phyloP scores from a whole-genome alignment of 2,329 filamentous ascomycete genomes.

The Colletotrichum sp. region DNA sequence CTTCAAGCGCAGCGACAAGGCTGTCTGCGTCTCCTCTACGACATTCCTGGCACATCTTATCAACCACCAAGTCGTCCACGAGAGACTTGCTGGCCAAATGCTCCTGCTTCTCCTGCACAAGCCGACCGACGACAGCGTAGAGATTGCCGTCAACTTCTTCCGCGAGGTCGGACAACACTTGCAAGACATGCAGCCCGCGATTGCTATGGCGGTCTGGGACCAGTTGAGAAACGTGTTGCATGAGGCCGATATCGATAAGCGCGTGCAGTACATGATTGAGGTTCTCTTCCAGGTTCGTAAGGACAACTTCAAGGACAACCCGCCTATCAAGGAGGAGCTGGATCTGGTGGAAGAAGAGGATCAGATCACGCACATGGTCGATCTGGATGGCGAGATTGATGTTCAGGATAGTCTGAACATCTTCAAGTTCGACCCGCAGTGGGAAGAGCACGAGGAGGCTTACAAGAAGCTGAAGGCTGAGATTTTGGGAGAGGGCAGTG shows the following conservation, averaged over 20 bases:
- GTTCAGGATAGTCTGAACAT: conserved; percentile 90
- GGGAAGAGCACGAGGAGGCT: conserved; percentile 87
- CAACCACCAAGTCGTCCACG: conserved; percentile 95
- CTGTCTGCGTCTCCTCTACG: conserved; percentile 89
- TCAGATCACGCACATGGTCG: conserved; percentile 89
- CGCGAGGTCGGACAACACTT: conserved; percentile 92
- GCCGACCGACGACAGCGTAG: conserved; percentile 95
- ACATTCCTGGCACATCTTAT: conserved; percentile 95
- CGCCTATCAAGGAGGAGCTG: conserved; percentile 86
- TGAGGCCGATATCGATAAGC: conserved; percentile 95
- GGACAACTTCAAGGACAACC: conserved; percentile 96
- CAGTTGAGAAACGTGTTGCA: conserved; percentile 95
- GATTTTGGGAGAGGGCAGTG: conserved; percentile 92
- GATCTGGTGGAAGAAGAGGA: conserved; percentile 98
- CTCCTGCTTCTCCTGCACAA: conserved; percentile 91
- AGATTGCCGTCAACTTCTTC: conserved; percentile 94
- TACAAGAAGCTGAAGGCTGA: conserved; percentile 92
- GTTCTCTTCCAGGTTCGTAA: conserved; percentile 96
- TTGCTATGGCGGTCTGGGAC: conserved; percentile 90
- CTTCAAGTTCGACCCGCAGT: conserved; percentile 92
- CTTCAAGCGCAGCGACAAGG: conserved; percentile 96
- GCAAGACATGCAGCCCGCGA: conserved; percentile 91
- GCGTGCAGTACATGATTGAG: conserved; percentile 99
- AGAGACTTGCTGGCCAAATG: conserved; percentile 92
- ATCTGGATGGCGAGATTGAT: conserved; percentile 83